These are phyloP conservation scores for Ogataea ramenticola DNA, from an alignment of 805 yeast genomes.

Conservation along the genomic window DNA sequence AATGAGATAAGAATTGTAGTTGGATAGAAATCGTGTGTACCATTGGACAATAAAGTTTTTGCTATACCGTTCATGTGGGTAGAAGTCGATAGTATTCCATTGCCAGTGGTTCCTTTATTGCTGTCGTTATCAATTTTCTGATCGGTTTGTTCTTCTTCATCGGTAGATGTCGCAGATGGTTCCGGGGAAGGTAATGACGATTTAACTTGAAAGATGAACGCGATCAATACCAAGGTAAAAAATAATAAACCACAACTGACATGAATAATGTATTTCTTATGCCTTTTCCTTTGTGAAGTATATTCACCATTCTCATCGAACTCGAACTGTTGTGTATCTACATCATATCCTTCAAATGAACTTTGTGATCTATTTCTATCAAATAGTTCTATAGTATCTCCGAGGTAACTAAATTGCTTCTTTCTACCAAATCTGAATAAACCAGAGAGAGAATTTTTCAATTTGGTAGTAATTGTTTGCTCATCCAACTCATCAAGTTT, in stretches of 20 bases:
- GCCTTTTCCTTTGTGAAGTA: constrained; percentile 2
- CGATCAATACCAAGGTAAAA: constrained; percentile 3
- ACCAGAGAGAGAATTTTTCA: neutral
- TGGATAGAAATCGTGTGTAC: constrained; percentile 65
- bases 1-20: constrained; percentile 75
- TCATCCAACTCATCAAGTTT: constrained; percentile 6
- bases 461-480: neutral
- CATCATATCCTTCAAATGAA: constrained; percentile 5
- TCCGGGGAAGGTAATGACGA: neutral
- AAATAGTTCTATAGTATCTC: constrained; percentile 6
- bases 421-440: neutral
- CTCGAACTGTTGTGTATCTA: neutral
- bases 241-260: constrained; percentile 5
- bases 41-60: constrained; percentile 37
- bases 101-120: neutral
- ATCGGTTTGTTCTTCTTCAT: constrained; percentile 1
- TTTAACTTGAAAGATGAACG: constrained; percentile 1
- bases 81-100: neutral
- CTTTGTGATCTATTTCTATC: constrained; percentile 13
- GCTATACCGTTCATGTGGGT: neutral
- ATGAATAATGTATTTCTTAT: too few species aligned
- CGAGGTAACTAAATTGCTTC: neutral
- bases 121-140: too few species aligned
- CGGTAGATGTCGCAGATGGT: neutral
- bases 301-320: constrained; percentile 2